Percentiles rank a stretch among this genome's conserved stretches.
Evolutionary conservation across 1,139 yeast species (phyloP).

Genomic region (Taphrina communis): DNA sequence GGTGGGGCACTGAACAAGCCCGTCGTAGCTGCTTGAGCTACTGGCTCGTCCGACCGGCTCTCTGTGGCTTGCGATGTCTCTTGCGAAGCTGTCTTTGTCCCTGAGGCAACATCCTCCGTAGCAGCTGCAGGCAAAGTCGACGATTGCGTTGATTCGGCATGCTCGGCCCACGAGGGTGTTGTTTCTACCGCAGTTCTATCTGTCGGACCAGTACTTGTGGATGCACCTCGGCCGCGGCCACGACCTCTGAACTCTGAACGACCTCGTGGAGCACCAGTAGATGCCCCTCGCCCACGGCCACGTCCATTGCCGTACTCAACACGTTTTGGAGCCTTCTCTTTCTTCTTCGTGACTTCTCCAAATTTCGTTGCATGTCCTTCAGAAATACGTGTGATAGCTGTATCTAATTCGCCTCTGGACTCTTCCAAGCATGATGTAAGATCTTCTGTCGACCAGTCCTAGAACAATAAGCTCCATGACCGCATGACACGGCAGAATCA

Average conservation of each 20-base stretch:
- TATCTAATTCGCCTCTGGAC: conserved; percentile 37
- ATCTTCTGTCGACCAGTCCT: conserved; percentile 36
- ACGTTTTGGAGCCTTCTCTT: conserved; percentile 31
- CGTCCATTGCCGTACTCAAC: conserved; percentile 35
- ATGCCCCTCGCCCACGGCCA: conserved; percentile 36
- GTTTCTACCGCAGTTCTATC: conserved; percentile 22
- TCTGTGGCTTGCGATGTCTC: conserved; percentile 6
- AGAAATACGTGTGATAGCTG: conserved; percentile 32
- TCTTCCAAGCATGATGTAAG: conserved; percentile 31
- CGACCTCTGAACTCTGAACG: conserved; percentile 33
- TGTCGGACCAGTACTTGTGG: conserved; percentile 19
- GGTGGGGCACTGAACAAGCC: conserved; percentile 10
- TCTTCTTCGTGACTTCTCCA: conserved; percentile 40
- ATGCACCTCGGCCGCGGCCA: conserved; percentile 35
- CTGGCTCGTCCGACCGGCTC: conserved; percentile 3
- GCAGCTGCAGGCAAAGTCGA: conserved; percentile 20
- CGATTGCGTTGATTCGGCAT: background rate
- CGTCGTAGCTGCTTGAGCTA: conserved; percentile 6
- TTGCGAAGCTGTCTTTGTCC: background rate
- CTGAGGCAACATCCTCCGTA: conserved; percentile 12
- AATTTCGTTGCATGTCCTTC: conserved; percentile 36
- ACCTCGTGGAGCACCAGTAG: conserved; percentile 38
- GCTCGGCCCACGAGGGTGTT: conserved; percentile 21
- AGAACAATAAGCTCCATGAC: background rate
- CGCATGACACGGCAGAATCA: background rate